These are phyloP conservation scores for Pleurotus pulmonarius DNA, from an alignment of 768 basidiomycete genomes.

Conservation along the genomic window DNA sequence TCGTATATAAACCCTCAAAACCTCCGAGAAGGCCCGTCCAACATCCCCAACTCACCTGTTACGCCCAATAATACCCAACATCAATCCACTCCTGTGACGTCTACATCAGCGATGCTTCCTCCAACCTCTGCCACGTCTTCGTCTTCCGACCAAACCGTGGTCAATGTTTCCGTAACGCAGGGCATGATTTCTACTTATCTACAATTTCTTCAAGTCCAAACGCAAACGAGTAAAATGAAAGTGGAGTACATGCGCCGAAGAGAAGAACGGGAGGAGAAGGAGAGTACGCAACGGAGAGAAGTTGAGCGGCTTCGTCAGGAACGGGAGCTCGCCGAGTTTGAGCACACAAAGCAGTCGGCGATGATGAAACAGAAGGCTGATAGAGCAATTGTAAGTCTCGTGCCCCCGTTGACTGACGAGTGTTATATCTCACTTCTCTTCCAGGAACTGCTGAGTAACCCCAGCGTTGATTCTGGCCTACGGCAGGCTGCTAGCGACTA, in stretches of 20 bases:
- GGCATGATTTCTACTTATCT: conserved; percentile 52
- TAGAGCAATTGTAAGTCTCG: conserved; percentile 51
- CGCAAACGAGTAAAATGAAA: conserved; percentile 66
- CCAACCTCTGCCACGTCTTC: conserved; percentile 14
- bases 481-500: conserved; percentile 70
- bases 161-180: conserved; percentile 53
- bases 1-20: conserved; percentile 35
- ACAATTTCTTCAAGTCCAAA: conserved; percentile 63
- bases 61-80: conserved; percentile 1
- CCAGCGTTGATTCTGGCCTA: conserved; percentile 52
- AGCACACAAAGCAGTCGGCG: conserved; percentile 46
- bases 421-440: conserved; percentile 2
- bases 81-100: conserved; percentile 11
- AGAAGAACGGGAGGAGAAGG: conserved; percentile 68
- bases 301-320: conserved; percentile 50
- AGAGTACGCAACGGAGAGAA: conserved; percentile 47
- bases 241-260: conserved; percentile 63
- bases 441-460: conserved; percentile 58
- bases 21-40: conserved; percentile 30
- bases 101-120: conserved; percentile 14
- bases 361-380: conserved; percentile 59
- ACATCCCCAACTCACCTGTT: conserved; percentile 8
- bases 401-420: neutral
- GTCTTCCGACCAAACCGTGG: conserved; percentile 12
- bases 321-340: conserved; percentile 53